Evolutionary conservation across 2,329 filamentous ascomycete species (phyloP), one percentile per base, ranked within the genome.

Genomic region (Diaporthe citri): DNA sequence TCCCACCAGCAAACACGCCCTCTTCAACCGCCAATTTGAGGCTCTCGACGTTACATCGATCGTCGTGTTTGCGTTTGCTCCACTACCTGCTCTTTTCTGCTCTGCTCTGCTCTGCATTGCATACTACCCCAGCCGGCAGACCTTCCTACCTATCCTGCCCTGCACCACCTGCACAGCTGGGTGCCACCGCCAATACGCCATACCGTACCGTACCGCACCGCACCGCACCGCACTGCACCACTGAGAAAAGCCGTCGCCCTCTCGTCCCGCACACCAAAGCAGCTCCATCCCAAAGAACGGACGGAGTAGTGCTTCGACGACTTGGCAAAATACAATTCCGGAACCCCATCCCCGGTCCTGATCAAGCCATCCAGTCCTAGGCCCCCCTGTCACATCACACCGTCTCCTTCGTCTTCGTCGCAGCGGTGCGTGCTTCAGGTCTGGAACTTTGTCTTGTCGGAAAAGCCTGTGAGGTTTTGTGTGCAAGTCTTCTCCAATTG

Each of bases 331-430:
- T 62, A 71, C 66, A 55, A 72, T 55, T 55, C 67, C 67, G 73
- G 74, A 67, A 55, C 43, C 66, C 69, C 57, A 60, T 75, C 31
- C 70, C 55, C 74, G 60, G 70, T 52, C 48, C 41, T 71, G 46
- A 52, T 67, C 64, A 67, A 67, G 64, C 64, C 34, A 67, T 17
- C 64, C 46, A 67, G 46, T 39, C 64, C 46, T 12, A 51, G 52
- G 31, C 43, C 70, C 57, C 36, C 59, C 48, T 59, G 64, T 69
- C 60, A 62, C 74, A 75, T 69, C 70, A 73, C 74, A 64, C 55
- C 52, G 51, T 55, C 60, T 59, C 70, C 60, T 57, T n/a, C 52
- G 55, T 43, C 51, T 57, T 39, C 52, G 43, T 60, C 28, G 71
- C 71, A 71, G 56, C 64, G 66, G 43, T 67, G 55, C 60, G 36